These are phyloP conservation scores for Neopestalotiopsis sp. DNA, from an alignment of 2,329 filamentous ascomycete species.

Conservation along the genomic window DNA sequence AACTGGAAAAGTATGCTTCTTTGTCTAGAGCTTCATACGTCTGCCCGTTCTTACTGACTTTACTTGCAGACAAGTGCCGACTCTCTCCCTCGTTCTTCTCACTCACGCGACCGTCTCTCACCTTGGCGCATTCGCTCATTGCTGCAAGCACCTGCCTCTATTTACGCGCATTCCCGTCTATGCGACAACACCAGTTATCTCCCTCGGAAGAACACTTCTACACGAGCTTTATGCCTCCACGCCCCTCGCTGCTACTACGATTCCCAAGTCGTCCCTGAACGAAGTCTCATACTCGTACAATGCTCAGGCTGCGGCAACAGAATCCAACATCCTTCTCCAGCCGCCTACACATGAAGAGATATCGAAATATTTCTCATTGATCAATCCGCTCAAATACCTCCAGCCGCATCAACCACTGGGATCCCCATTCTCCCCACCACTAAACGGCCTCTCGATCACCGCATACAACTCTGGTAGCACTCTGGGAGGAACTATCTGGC, in stretches of 20 bases:
- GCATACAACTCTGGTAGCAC: constrained; percentile 97
- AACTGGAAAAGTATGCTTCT: constrained; percentile 80
- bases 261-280: constrained; percentile 74
- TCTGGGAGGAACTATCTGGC: constrained; percentile 97
- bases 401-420: constrained; percentile 91
- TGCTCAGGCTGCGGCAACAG: constrained; percentile 53
- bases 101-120: constrained; percentile 93
- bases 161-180: constrained; percentile 95
- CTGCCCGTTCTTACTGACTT: constrained; percentile 13
- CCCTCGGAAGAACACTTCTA: constrained; percentile 86
- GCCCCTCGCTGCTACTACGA: constrained; percentile 83
- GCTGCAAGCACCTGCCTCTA: constrained; percentile 92
- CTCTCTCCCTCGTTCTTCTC: constrained; percentile 89
- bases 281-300: constrained; percentile 61
- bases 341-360: constrained; percentile 88
- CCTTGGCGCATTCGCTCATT: constrained; percentile 91
- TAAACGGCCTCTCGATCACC: constrained; percentile 91
- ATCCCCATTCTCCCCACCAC: constrained; percentile 84
- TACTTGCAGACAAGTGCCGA: constrained; percentile 76
- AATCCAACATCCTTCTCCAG: constrained; percentile 63
- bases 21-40: constrained; percentile 19
- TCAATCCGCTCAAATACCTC: constrained; percentile 94
- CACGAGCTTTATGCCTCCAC: constrained; percentile 93
- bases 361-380: constrained; percentile 85
- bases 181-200: constrained; percentile 90